Evolutionary conservation across 2,329 filamentous ascomycete species (phyloP).

Genomic region (Colletotrichum camelliae): DNA sequence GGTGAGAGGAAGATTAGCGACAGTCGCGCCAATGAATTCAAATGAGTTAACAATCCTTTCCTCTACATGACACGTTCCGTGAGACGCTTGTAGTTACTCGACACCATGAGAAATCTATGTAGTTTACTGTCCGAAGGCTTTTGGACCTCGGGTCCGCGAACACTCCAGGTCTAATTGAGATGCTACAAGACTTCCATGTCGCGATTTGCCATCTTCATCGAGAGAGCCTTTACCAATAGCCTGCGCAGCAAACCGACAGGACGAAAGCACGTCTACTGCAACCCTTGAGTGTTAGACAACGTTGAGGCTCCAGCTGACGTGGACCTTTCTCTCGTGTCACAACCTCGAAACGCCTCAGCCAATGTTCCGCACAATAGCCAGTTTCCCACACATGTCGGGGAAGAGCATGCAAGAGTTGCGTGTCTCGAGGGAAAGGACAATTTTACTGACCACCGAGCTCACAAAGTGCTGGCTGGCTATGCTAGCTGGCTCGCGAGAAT

Average conservation of each 20-base stretch:
- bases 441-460: background rate
- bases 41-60: background rate
- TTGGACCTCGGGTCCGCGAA: background rate
- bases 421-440: background rate
- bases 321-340: background rate
- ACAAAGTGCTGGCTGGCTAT: background rate
- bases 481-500: background rate
- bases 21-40: conserved; percentile 2
- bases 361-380: background rate
- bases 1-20: conserved; percentile 20
- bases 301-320: background rate
- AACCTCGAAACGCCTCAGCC: background rate
- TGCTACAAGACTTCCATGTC: background rate
- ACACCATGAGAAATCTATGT: background rate
- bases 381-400: background rate
- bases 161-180: background rate
- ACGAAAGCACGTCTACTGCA: background rate
- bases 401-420: background rate
- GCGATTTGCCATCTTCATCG: background rate
- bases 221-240: background rate
- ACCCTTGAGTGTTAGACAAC: background rate
- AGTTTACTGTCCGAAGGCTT: background rate
- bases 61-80: background rate
- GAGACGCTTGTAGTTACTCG: background rate
- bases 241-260: background rate